Evolutionary conservation across 495 filamentous ascomycete species (phyloP), one percentile per base, ranked within the genome.

Genomic region (Penicillium roqueforti): DNA sequence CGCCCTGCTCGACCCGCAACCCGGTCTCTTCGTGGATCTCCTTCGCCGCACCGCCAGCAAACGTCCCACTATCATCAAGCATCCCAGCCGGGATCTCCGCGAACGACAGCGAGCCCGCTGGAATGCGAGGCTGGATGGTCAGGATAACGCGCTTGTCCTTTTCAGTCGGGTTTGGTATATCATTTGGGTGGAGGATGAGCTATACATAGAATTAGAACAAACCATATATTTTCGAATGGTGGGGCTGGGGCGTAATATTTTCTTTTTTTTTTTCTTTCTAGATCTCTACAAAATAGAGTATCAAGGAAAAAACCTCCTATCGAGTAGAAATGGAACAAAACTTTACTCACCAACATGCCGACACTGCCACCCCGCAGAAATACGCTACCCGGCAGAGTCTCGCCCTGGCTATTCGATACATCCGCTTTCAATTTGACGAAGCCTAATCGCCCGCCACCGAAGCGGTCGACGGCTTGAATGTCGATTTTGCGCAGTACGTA

Each of bases 51-150:
- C 79, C 80, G 3, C 91, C 90, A 6, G 79, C 76, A 69, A 96
- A 95, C 3, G 79, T 82, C 20, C 87, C 87, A 36, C 70, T 75
- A 54, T 88, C 83, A 60, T 95, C 91, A 7, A 96, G 80, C 90
- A 96, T 95, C 6, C 91, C 91, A 0, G 91, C 91, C 0, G 91
- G 91, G 18, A 96, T 74, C 65, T 96, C 91, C 11, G 85, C 73
- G 58, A 95, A 85, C 8, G 78, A 77, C 8, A 96, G 72, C 6
- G 84, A 86, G 0, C 87, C 90, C 9, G 87, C 88, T 0, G 92
- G 81, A 18, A 95, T 78, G 32, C 91, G 87, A 22, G 91, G 86
- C 64, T 96, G 92, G 28, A 95, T 76, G 1, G 91, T 92, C 32
- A 96, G 68, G 23, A 95, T 73, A 2, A 84, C 89, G 57, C 85